Base-by-base conservation (phyloP, 192 early-diverging fungal species). In the Backusella circina region DNA sequence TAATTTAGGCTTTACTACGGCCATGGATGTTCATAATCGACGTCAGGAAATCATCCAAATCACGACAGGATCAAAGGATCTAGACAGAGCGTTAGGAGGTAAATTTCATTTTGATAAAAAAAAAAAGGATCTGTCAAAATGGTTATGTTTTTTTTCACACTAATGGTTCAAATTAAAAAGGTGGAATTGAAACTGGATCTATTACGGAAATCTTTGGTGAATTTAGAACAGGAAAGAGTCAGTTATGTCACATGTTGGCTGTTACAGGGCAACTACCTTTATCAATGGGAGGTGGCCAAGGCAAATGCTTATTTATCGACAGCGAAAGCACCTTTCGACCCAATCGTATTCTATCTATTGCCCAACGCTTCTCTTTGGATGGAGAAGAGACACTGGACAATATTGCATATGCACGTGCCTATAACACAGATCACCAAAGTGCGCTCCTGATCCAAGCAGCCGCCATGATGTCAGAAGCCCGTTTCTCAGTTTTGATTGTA, bases 131-230 rank as follows among this genome's bases (percentile, higher is more conserved):
- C 16, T 57, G 54, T 57, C 54, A 57, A 57, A 26, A 28, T 12
- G 23, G 7, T 21, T 8, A 21, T 8, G 2, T 12, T 44, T 8
- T 21, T 51, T 51, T 21, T 35, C 1, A 67, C 21, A 30, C 3
- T 28, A 30, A 26, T 35, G 15, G 33, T 70, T 36, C n/a, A 5
- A n/a, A 66, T 47, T 28, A 5, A 47, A 54, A 67, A 89, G 89
- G 92, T 68, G 97, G 97, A 16, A 92, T 99, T 57, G 97, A 99
- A 76, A 98, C 97, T 4, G 97, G 97, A 2, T 88, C 94, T 5
- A 98, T 99, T 37, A 99, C 97, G 26, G 97, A 99, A 80, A 85
- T 99, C 0, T 99, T 98, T 92, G 97, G 97, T 35, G 97, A 99
- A 84, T 99, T 99, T 77, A 84, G 97, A 65, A 99, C 97, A 6